phyloP scores from a whole-genome alignment of 768 basidiomycete species.

The Sporobolomyces pararoseus region DNA sequence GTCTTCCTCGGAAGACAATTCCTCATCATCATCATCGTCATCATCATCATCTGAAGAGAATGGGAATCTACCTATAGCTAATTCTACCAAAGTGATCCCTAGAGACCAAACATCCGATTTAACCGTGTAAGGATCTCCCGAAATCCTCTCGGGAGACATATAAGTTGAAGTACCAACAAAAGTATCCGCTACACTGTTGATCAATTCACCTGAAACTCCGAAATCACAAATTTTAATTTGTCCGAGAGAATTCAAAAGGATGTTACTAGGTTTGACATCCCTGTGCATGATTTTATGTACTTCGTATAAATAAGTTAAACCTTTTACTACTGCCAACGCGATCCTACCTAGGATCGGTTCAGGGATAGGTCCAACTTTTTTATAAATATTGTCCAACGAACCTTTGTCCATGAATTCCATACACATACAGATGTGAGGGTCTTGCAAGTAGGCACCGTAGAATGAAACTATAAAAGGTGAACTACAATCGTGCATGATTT shows the following conservation, averaged over 20 bases:
- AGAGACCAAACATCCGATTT: slow-evolving; percentile 99
- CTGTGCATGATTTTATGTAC: slow-evolving; percentile 97
- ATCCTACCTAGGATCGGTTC: slow-evolving; percentile 89
- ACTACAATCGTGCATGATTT: slow-evolving; percentile 85
- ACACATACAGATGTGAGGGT: slow-evolving; percentile 96
- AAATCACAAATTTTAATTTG: slow-evolving; percentile 99
- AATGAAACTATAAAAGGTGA: slow-evolving; percentile 82
- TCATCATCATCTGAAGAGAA: slow-evolving; percentile 61
- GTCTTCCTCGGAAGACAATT: no score
- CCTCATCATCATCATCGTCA: no score
- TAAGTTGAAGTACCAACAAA: slow-evolving; percentile 99
- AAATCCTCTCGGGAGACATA: slow-evolving; percentile 99
- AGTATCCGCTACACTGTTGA: slow-evolving; percentile 97
- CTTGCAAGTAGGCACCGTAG: slow-evolving; percentile 91
- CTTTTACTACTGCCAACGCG: slow-evolving; percentile 89
- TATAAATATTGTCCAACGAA: slow-evolving; percentile 77
- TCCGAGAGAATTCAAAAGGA: slow-evolving; percentile 86
- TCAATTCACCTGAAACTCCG: slow-evolving; percentile 95
- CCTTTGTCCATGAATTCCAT: slow-evolving; percentile 97
- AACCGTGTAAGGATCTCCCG: slow-evolving; percentile 95
- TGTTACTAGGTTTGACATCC: slow-evolving; percentile 99
- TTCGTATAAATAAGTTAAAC: slow-evolving; percentile 94
- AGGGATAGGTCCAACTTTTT: slow-evolving; percentile 87
- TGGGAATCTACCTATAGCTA: slow-evolving; percentile 94
- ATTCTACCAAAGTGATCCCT: slow-evolving; percentile 92